Conservation (phyloP, 331 rosid species). For the Malus hybrid region DNA sequence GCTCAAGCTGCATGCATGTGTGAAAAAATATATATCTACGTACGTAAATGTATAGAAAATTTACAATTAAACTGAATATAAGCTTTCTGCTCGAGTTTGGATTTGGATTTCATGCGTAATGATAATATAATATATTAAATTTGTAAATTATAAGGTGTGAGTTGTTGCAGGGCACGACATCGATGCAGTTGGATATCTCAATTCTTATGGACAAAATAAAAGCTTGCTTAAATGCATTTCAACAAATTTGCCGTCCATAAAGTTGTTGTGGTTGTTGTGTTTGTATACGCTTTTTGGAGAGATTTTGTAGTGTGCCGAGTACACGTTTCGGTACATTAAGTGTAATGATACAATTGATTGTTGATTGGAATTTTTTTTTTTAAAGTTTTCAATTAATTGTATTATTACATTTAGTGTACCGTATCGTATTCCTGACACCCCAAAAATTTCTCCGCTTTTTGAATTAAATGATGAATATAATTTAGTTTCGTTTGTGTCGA, state of each 20-base stretch:
- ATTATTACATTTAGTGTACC: too few relatives aligned
- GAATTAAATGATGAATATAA: constrained; percentile 3
- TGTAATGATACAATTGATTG: too few relatives aligned
- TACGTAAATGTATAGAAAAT: too few relatives aligned
- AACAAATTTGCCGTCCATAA: constrained; percentile 23
- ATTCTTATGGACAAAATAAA: background rate
- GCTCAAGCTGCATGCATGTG: too few relatives aligned
- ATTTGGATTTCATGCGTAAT: background rate
- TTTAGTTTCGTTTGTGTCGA: background rate
- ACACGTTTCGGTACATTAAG: too few relatives aligned
- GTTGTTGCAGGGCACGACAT: background rate
- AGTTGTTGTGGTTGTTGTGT: background rate
- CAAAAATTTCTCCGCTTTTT: background rate
- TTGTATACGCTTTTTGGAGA: background rate
- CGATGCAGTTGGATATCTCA: background rate
- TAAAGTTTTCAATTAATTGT: too few relatives aligned
- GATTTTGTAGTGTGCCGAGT: too few relatives aligned
- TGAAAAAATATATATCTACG: too few relatives aligned
- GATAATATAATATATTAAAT: background rate
- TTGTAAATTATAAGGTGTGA: background rate
- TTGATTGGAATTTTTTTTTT: too few relatives aligned
- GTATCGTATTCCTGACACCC: too few relatives aligned
- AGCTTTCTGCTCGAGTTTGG: background rate
- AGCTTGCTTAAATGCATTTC: constrained; percentile 7
- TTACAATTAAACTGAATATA: too few relatives aligned